These are phyloP conservation scores for Phytopythium montanum DNA, from an alignment of 352 stramenopile species.

Conservation along the genomic window DNA sequence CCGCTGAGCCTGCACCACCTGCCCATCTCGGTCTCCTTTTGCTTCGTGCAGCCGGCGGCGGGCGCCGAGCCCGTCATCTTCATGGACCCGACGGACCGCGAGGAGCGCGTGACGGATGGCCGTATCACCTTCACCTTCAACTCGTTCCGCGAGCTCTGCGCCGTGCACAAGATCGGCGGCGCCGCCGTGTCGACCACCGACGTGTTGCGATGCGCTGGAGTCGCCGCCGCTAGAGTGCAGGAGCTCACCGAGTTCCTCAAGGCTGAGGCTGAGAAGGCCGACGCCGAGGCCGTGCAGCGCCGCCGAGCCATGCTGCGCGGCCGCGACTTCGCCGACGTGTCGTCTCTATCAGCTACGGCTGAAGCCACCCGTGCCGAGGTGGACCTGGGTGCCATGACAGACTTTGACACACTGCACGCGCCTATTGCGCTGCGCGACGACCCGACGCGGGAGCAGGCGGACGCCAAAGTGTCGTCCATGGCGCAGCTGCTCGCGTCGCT, in stretches of 20 bases:
- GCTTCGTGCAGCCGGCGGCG: constrained; percentile 49
- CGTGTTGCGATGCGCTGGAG: constrained; percentile 72
- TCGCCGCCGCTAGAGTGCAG: constrained; percentile 73
- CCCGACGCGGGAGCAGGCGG: constrained; percentile 42
- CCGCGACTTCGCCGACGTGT: constrained; percentile 64
- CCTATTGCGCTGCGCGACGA: constrained; percentile 72
- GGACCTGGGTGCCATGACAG: constrained; percentile 80
- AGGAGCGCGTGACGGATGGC: constrained; percentile 88
- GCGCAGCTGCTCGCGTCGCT: constrained; percentile 68
- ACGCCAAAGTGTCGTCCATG: constrained; percentile 64
- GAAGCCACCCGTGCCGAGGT: constrained; percentile 40
- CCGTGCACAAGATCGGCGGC: constrained; percentile 89
- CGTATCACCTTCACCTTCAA: constrained; percentile 90
- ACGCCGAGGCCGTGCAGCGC: constrained; percentile 57
- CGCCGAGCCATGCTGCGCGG: constrained; percentile 70
- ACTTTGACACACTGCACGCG: constrained; percentile 72
- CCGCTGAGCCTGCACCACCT: constrained; percentile 94
- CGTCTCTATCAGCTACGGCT: constrained; percentile 28
- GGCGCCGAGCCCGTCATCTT: constrained; percentile 57
- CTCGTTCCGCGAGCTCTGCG: constrained; percentile 89
- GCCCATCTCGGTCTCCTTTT: constrained; percentile 95
- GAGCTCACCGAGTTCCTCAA: constrained; percentile 80
- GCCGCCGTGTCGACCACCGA: constrained; percentile 55
- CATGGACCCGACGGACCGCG: constrained; percentile 87
- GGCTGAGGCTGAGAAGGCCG: constrained; percentile 67